phyloP scores from a whole-genome alignment of 129 eudicot genomes.

The Chrysanthemum seticuspe region DNA sequence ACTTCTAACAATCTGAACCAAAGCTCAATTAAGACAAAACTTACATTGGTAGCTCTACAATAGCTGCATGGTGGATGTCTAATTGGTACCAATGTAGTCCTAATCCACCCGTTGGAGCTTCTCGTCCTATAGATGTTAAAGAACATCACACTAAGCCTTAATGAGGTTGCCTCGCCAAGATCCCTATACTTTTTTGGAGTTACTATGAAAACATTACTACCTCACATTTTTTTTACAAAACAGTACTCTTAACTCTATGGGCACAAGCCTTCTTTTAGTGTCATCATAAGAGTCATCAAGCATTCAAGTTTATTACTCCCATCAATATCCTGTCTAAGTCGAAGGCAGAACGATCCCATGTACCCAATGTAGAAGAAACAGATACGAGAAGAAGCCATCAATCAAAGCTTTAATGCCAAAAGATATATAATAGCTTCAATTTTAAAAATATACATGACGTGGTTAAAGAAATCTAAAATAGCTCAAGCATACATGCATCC shows the following conservation, averaged over 20 bases:
- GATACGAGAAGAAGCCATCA: constrained; percentile 1
- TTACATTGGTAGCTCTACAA: neutral
- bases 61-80: neutral
- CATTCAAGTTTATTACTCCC: neutral
- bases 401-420: constrained; percentile 4
- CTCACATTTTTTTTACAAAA: too few species aligned
- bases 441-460: constrained; percentile 4
- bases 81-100: neutral
- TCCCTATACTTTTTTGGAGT: too few species aligned
- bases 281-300: too few species aligned
- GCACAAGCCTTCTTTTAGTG: too few species aligned
- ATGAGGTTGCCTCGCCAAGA: too few species aligned
- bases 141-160: constrained; percentile 4
- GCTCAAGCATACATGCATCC: constrained; percentile 1
- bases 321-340: neutral
- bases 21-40: neutral
- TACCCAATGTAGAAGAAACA: too few species aligned
- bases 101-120: constrained; percentile 2
- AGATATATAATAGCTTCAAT: too few species aligned
- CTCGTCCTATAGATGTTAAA: constrained; percentile 8
- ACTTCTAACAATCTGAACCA: neutral
- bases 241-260: too few species aligned
- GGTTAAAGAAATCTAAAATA: constrained; percentile 8
- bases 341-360: neutral
- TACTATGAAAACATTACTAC: too few species aligned